Evolutionary conservation across 2,329 filamentous ascomycete species (phyloP).

Genomic region (Chaetomium strumarium): DNA sequence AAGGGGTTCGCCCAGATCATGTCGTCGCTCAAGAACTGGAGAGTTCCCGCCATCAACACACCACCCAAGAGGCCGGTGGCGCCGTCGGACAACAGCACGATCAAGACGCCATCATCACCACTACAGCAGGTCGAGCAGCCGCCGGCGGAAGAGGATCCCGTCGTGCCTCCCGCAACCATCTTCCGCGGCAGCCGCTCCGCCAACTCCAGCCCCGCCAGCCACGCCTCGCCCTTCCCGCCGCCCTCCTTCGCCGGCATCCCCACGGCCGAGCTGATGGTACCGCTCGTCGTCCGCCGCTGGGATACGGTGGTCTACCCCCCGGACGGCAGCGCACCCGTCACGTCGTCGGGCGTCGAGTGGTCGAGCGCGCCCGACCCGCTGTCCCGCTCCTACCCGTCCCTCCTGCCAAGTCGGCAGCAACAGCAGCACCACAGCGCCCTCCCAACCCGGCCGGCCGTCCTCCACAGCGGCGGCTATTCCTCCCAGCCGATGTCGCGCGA

Average conservation of each 20-base stretch:
- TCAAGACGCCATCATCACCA: neutral
- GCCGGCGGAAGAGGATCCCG: constrained; percentile 9
- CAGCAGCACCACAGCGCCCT: constrained; percentile 15
- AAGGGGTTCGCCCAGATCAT: constrained; percentile 25
- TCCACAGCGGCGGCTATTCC: constrained; percentile 35
- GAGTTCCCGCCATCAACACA: constrained; percentile 30
- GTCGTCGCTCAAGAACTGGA: constrained; percentile 30
- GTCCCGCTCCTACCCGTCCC: constrained; percentile 21
- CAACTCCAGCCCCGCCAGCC: constrained; percentile 29
- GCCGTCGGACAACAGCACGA: neutral
- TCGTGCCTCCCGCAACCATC: constrained; percentile 17
- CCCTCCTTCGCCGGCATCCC: constrained; percentile 20
- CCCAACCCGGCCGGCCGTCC: constrained; percentile 22
- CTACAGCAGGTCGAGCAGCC: neutral
- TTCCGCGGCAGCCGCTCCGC: constrained; percentile 29
- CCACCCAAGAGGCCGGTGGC: constrained; percentile 25
- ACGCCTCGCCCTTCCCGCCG: constrained; percentile 26
- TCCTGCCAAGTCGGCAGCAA: constrained; percentile 15
- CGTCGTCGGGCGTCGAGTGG: constrained; percentile 21
- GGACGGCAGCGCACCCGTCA: constrained; percentile 20
- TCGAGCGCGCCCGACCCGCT: constrained; percentile 18
- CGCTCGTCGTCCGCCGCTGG: constrained; percentile 24
- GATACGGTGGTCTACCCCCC: constrained; percentile 24
- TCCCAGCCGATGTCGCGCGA: constrained; percentile 47
- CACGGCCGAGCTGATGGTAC: constrained; percentile 6